Conservation (phyloP, 495 filamentous ascomycete species). For the Chaetomium cochliodes region DNA sequence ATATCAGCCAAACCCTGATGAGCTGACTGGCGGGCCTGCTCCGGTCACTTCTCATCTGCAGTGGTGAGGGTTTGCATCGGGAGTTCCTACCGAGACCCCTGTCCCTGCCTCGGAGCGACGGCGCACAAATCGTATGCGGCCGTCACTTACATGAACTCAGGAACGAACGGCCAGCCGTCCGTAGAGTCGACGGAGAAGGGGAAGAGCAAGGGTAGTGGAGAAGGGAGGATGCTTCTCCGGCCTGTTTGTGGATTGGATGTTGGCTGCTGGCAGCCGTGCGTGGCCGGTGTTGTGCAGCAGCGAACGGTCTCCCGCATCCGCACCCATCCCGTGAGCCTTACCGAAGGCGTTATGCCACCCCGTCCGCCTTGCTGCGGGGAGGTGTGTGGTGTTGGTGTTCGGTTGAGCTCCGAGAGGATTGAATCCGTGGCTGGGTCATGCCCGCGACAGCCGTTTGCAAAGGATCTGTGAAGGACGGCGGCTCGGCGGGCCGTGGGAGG, state of each 20-base stretch:
- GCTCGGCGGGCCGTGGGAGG: not conserved
- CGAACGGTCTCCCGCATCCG: slow-evolving; percentile 5
- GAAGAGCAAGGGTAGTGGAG: not conserved
- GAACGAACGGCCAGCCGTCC: not conserved
- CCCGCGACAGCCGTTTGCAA: not conserved
- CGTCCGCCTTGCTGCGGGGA: not conserved
- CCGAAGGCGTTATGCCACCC: not conserved
- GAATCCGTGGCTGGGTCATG: not conserved
- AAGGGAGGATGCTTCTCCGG: too few relatives aligned
- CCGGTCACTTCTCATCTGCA: slow-evolving; percentile 2
- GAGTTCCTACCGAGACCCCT: slow-evolving; percentile 2
- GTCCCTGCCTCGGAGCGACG: slow-evolving; percentile 4
- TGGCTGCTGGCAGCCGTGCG: not conserved
- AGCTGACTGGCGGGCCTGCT: not conserved
- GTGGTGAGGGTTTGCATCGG: not conserved
- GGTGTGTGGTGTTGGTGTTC: not conserved
- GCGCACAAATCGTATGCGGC: slow-evolving; percentile 11
- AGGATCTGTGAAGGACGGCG: not conserved
- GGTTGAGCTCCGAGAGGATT: not conserved
- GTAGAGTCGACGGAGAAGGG: not conserved
- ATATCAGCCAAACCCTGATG: not conserved
- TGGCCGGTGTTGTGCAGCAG: not conserved
- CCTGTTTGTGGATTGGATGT: not conserved
- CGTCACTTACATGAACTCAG: not conserved
- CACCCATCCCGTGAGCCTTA: not conserved